These are phyloP conservation scores for Boechera stricta DNA, from an alignment of 345 rosid genomes.

Conservation along the genomic window DNA sequence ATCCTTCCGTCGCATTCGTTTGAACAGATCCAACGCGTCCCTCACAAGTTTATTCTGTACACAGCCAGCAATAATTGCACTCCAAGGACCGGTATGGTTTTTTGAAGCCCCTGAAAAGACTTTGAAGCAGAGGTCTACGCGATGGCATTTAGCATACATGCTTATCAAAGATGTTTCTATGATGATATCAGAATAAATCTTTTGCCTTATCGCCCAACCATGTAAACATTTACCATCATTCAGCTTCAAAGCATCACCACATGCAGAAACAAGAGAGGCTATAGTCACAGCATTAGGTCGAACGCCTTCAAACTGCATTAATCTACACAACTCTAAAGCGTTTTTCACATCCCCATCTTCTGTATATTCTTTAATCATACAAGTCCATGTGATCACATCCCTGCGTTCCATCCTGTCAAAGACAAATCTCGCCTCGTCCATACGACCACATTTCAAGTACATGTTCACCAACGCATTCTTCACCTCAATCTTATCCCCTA, in stretches of 20 bases:
- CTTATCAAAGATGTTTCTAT: conserved; percentile 82
- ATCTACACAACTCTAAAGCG: conserved; percentile 54
- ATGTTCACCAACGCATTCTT: conserved; percentile 69
- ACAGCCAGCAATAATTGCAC: conserved; percentile 72
- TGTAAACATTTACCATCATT: conserved; percentile 70
- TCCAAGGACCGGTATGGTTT: conserved; percentile 69
- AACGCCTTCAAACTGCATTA: conserved; percentile 60
- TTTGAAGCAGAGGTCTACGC: conserved; percentile 55
- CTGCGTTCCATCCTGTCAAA: conserved; percentile 58
- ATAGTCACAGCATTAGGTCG: conserved; percentile 66
- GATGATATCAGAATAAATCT: conserved; percentile 51
- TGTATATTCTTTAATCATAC: conserved; percentile 64
- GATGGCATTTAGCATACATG: conserved; percentile 83
- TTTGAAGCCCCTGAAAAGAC: conserved; percentile 59
- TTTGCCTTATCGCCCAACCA: conserved; percentile 73
- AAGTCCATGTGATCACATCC: conserved; percentile 76
- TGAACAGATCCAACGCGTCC: conserved; percentile 57
- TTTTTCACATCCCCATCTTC: conserved; percentile 52
- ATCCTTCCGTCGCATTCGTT: conserved; percentile 54
- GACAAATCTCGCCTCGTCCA: conserved; percentile 62
- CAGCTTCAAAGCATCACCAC: conserved; percentile 54
- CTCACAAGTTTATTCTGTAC: conserved; percentile 53
- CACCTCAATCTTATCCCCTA: conserved; percentile 52
- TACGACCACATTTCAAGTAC: conserved; percentile 65
- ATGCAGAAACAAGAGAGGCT: conserved; percentile 73